phyloP scores from a whole-genome alignment of 1,284 basidiomycete species.

The Cronartium ribicola region DNA sequence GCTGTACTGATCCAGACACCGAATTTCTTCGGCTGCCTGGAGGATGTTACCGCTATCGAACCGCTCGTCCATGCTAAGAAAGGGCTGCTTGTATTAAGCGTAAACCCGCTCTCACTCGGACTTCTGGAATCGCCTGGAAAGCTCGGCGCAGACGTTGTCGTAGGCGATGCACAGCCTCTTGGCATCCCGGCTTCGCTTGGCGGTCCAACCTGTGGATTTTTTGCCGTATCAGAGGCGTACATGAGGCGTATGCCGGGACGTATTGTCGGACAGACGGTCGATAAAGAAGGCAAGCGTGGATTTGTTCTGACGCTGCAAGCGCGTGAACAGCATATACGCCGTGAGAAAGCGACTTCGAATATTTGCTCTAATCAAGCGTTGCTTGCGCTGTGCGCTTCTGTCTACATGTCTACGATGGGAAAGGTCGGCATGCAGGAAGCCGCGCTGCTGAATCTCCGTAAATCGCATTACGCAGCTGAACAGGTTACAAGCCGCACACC shows the following conservation, averaged over 20 bases:
- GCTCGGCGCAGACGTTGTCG: too few species aligned
- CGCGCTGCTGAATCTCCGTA: too few species aligned
- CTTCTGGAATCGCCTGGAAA: too few species aligned
- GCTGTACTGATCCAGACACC: constrained; percentile 82
- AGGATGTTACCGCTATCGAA: constrained; percentile 86
- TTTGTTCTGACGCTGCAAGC: constrained; percentile 90
- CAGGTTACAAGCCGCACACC: too few species aligned
- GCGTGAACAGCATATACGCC: constrained; percentile 91
- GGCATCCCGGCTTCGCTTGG: constrained; percentile 59
- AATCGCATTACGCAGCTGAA: too few species aligned
- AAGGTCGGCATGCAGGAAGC: too few species aligned
- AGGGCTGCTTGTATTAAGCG: constrained; percentile 96
- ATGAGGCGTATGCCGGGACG: constrained; percentile 97
- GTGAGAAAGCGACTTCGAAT: constrained; percentile 91
- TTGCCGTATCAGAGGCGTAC: constrained; percentile 82
- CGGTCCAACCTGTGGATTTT: constrained; percentile 64
- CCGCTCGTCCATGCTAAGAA: constrained; percentile 91
- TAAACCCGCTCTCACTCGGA: too few species aligned
- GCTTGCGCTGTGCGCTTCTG: constrained; percentile 92
- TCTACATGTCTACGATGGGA: too few species aligned
- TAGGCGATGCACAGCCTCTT: constrained; percentile 91
- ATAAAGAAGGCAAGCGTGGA: constrained; percentile 74
- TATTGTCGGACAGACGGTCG: constrained; percentile 83
- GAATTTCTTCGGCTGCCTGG: constrained; percentile 78
- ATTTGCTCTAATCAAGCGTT: constrained; percentile 87